phyloP scores from a whole-genome alignment of 2,329 filamentous ascomycete genomes.

The Fusarium paranaense region DNA sequence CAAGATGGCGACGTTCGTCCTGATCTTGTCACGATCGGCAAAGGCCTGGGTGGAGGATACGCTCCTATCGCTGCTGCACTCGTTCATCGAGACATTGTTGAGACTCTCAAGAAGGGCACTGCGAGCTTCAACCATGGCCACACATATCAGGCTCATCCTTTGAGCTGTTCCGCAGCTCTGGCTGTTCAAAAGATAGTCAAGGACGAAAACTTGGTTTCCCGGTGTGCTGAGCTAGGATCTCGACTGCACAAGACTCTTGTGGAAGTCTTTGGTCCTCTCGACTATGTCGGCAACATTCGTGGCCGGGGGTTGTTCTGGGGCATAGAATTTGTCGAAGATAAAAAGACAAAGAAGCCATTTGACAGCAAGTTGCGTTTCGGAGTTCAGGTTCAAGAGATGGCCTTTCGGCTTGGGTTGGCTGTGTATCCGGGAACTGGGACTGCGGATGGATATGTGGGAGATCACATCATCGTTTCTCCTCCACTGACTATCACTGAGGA shows the following conservation, averaged over 20 bases:
- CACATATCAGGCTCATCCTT: conserved; percentile 71
- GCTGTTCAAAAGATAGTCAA: conserved; percentile 71
- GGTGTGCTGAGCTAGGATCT: conserved; percentile 66
- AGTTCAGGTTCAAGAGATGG: conserved; percentile 42
- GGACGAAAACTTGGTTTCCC: conserved; percentile 67
- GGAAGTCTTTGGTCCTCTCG: conserved; percentile 55
- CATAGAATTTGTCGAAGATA: conserved; percentile 59
- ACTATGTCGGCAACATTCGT: conserved; percentile 70
- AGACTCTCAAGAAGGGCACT: conserved; percentile 53
- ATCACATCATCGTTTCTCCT: conserved; percentile 78
- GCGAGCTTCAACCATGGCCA: conserved; percentile 64
- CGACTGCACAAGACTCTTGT: conserved; percentile 59
- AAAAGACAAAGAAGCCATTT: conserved; percentile 52
- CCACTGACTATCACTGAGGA: conserved; percentile 70
- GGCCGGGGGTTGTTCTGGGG: conserved; percentile 67
- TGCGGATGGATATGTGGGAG: conserved; percentile 69
- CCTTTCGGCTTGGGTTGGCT: conserved; percentile 50
- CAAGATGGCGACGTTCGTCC: conserved; percentile 65
- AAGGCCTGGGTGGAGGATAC: conserved; percentile 74
- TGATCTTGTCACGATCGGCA: conserved; percentile 75
- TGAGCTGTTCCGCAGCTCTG: conserved; percentile 70
- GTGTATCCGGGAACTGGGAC: conserved; percentile 75
- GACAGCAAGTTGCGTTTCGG: conserved; percentile 42
- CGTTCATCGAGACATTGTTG: conserved; percentile 62
- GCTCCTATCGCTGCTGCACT: conserved; percentile 71